A percentile compares a stretch with the other conserved stretches of the same genome.
Conservation (phyloP, 371 early-diverging fungal species). For the Haplosporangium sp. region DNA sequence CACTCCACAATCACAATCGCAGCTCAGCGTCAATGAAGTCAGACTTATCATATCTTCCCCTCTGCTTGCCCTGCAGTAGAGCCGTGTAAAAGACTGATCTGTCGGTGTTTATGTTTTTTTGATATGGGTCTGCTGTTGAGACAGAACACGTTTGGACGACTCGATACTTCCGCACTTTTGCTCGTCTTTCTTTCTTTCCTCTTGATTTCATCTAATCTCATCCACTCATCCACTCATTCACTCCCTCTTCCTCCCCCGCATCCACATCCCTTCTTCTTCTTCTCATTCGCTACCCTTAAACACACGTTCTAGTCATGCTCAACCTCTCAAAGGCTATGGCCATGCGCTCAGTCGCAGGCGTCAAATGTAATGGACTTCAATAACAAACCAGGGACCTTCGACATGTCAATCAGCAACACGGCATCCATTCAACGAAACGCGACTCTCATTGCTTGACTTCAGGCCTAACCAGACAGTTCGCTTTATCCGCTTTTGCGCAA, state of each 20-base stretch:
- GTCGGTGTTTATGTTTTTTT: no score
- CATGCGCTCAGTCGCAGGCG: conserved; percentile 53
- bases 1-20: no score
- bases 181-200: background rate
- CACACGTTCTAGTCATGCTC: conserved; percentile 26
- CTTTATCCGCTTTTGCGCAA: background rate
- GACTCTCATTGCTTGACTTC: background rate
- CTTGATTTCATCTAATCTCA: background rate
- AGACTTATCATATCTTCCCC: no score
- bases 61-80: no score
- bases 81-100: no score
- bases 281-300: background rate
- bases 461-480: background rate
- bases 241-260: background rate
- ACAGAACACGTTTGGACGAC: no score
- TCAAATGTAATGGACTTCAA: conserved; percentile 35
- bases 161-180: background rate
- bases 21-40: no score
- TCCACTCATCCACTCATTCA: background rate
- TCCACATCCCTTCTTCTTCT: background rate
- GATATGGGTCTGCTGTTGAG: no score
- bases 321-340: conserved; percentile 50
- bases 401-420: background rate
- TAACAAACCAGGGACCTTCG: background rate
- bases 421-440: background rate